Percentiles rank a stretch among this genome's conserved stretches.
These are phyloP conservation scores for Epichloe sp. DNA, from an alignment of 2,329 filamentous ascomycete genomes.

Conservation along the genomic window DNA sequence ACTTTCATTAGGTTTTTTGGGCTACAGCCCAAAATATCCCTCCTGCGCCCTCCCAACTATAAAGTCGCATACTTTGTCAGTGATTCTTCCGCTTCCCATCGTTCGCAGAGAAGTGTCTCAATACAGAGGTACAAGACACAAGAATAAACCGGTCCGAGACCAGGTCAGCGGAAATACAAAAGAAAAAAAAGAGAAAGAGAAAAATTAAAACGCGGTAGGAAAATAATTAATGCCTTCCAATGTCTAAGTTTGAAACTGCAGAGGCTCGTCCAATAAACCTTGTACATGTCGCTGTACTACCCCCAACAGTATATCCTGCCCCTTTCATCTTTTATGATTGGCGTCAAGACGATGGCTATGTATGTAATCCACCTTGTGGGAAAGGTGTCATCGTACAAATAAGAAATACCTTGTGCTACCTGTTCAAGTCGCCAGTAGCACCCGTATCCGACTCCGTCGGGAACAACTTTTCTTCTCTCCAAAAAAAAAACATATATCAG, in stretches of 20 bases:
- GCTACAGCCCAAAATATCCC: not conserved
- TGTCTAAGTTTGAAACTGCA: slow-evolving; percentile 4
- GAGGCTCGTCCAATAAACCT: not conserved
- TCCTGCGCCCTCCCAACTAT: not conserved
- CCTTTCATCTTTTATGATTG: not conserved
- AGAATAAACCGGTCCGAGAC: not conserved
- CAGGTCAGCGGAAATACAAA: not conserved
- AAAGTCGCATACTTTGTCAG: not conserved
- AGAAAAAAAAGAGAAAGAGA: not conserved
- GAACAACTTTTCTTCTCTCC: not conserved
- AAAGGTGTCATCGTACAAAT: not conserved
- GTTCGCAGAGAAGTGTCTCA: not conserved
- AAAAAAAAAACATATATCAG: not conserved
- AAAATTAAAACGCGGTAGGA: slow-evolving; percentile 1
- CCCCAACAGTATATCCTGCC: not conserved
- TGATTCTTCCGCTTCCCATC: not conserved
- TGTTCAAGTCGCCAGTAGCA: not conserved
- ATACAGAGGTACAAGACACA: not conserved
- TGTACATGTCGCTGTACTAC: slow-evolving; percentile 3
- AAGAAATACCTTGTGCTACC: slow-evolving; percentile 2
- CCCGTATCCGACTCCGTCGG: not conserved
- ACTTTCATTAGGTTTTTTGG: slow-evolving; percentile 1
- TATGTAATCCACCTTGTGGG: not conserved
- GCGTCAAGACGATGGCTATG: not conserved
- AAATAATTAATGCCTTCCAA: slow-evolving; percentile 2